Base-by-base conservation (phyloP, 192 early-diverging fungal genomes). In the Spinellus fusiger region DNA sequence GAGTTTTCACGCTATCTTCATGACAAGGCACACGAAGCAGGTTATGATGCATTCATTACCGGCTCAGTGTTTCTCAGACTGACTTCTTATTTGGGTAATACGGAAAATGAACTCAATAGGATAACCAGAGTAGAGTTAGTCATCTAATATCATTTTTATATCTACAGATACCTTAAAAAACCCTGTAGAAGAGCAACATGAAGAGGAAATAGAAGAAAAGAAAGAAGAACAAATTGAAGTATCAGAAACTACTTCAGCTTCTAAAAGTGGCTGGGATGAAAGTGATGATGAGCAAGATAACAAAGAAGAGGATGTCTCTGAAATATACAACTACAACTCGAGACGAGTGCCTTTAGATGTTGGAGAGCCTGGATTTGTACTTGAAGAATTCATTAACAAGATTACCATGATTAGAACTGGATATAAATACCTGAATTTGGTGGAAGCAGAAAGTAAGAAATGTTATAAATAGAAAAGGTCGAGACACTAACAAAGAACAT, bases 21-120 rank as follows among this genome's bases (percentile, higher is more conserved):
- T 9, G 63, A 70, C 1, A 79, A 71, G 38, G 83, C 83, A 66
- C 95, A 98, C 65, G 95, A 98, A 61, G 95, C 95, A 26, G 95
- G 90, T 7, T 98, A 87, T 61, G 95, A 98, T 67, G 92, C 93
- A 1, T 96, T 88, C 63, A 82, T 88, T 37, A 98, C 95, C 5
- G 95, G 95, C 6, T 77, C 81, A 16, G 79, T 82, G 0, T 95
- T 93, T 64, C 70, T 91, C 33, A 79, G 84, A 15, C 77, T 94
- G 65, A 50, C 73, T 28, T 74, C 69, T 20, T 77, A 62, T 37
- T 59, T 81, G 32, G 31, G 64, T 66, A n/a, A n/a, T n/a, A 59
- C 13, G 64, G 51, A 4, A 55, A 4, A 27, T 13, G 12, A 59
- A 6, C 12, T 3, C 22, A 18, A 25, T 40, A 18, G 0, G 8